A percentile compares a stretch with the other conserved stretches of the same genome.
Evolutionary conservation across 768 basidiomycete genomes (phyloP).

Genomic region (Suillus lakei): DNA sequence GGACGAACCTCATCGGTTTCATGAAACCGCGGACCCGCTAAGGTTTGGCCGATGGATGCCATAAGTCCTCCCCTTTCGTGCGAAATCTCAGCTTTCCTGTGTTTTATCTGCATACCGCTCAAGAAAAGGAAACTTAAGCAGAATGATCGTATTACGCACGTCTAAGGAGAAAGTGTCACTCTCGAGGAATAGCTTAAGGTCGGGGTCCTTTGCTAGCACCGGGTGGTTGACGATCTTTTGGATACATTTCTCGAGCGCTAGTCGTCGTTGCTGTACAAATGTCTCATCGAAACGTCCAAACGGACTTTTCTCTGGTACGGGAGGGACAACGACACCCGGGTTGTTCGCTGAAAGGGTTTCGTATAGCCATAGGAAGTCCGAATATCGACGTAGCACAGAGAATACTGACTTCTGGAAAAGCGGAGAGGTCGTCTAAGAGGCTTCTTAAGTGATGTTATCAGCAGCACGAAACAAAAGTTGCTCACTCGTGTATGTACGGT

Average conservation of each 20-base stretch:
- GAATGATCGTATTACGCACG: slow-evolving; percentile 51
- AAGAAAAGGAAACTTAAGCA: not conserved
- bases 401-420: slow-evolving; percentile 82
- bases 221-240: slow-evolving; percentile 95
- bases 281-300: slow-evolving; percentile 93
- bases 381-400: slow-evolving; percentile 95
- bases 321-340: slow-evolving; percentile 96
- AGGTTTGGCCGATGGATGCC: slow-evolving; percentile 79
- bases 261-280: slow-evolving; percentile 86
- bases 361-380: slow-evolving; percentile 97
- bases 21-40: slow-evolving; percentile 81
- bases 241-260: slow-evolving; percentile 87
- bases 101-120: slow-evolving; percentile 70
- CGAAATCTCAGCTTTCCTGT: slow-evolving; percentile 76
- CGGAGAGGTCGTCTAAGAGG: slow-evolving; percentile 79
- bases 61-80: slow-evolving; percentile 84
- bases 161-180: slow-evolving; percentile 91
- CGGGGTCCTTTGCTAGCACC: slow-evolving; percentile 84
- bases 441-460: not conserved
- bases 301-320: slow-evolving; percentile 93
- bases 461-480: slow-evolving; percentile 6
- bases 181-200: slow-evolving; percentile 90
- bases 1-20: slow-evolving; percentile 81
- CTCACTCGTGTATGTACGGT: slow-evolving; percentile 89
- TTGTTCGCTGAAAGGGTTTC: slow-evolving; percentile 88